Evolutionary conservation across 495 filamentous ascomycete genomes (phyloP).

Genomic region (Penicillium samsonianum): DNA sequence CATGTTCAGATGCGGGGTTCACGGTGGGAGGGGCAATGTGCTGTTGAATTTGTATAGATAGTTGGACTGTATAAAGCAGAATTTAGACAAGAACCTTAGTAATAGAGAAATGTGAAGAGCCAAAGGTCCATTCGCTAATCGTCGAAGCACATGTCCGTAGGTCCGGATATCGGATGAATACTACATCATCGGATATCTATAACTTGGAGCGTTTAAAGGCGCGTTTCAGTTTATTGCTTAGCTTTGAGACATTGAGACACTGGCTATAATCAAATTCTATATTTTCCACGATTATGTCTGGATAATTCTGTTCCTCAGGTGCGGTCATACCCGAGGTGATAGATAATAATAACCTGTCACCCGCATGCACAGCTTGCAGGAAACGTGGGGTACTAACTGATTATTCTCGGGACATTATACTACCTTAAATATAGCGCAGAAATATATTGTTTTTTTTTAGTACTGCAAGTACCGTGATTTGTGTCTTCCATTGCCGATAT

Average conservation of each 20-base stretch:
- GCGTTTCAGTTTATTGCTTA: not conserved
- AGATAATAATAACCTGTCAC: not conserved
- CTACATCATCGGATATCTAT: conserved; percentile 23
- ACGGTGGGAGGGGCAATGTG: not conserved
- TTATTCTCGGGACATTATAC: not conserved
- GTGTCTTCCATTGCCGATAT: not conserved
- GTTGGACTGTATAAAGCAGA: not conserved
- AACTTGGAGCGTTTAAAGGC: not conserved
- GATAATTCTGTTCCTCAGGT: not conserved
- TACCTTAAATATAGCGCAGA: not conserved
- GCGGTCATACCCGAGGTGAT: conserved; percentile 1
- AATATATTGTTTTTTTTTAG: not conserved
- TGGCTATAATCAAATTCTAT: not conserved
- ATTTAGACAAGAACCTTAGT: not conserved
- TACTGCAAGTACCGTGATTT: not conserved
- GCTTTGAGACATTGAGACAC: not conserved
- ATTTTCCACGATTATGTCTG: not conserved
- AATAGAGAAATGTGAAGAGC: not conserved
- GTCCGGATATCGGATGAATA: conserved; percentile 26
- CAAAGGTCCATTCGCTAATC: conserved; percentile 3
- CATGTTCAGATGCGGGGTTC: conserved; percentile 16
- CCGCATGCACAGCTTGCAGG: not conserved
- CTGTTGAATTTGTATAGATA: not conserved
- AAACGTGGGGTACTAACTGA: not conserved
- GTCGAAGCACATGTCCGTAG: conserved; percentile 24